These are phyloP conservation scores for Candida pseudoviswanathii DNA, from an alignment of 1,139 yeast genomes.

Conservation along the genomic window DNA sequence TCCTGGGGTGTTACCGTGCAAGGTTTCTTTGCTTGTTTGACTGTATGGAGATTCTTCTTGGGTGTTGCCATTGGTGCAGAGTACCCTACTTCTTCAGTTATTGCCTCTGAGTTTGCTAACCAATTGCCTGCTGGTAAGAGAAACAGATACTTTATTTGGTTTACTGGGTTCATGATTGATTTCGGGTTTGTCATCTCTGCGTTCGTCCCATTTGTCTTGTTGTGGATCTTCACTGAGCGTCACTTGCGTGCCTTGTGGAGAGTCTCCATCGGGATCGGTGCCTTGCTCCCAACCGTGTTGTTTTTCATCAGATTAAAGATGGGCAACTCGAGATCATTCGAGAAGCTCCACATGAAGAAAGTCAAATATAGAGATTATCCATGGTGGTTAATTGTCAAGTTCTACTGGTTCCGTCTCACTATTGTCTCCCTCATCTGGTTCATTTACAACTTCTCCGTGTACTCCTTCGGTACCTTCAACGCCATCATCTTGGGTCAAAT, in stretches of 20 bases:
- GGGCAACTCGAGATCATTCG: slow-evolving; percentile 70
- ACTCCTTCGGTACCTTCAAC: slow-evolving; percentile 85
- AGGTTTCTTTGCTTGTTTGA: slow-evolving; percentile 80
- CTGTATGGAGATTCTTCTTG: slow-evolving; percentile 81
- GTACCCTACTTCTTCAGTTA: slow-evolving; percentile 90
- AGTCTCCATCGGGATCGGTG: slow-evolving; percentile 84
- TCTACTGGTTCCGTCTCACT: slow-evolving; percentile 78
- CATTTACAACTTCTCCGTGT: slow-evolving; percentile 82
- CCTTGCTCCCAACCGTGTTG: slow-evolving; percentile 80
- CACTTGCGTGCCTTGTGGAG: slow-evolving; percentile 90
- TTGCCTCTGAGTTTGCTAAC: slow-evolving; percentile 89
- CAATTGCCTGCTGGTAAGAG: slow-evolving; percentile 76
- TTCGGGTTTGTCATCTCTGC: slow-evolving; percentile 81
- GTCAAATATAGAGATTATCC: slow-evolving; percentile 54
- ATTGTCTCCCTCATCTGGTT: slow-evolving; percentile 84
- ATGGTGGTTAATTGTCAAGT: slow-evolving; percentile 66
- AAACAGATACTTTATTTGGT: slow-evolving; percentile 87
- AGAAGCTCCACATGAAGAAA: slow-evolving; percentile 68
- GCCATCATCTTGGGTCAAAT: slow-evolving; percentile 61
- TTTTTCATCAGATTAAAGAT: slow-evolving; percentile 76
- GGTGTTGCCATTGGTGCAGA: slow-evolving; percentile 90
- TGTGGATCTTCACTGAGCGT: slow-evolving; percentile 75
- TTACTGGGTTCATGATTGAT: slow-evolving; percentile 88
- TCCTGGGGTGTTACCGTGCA: slow-evolving; percentile 73
- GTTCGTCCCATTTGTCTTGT: slow-evolving; percentile 80